These are phyloP conservation scores for Vitis labrusca DNA, from an alignment of 164 flowering plant genomes.

Conservation along the genomic window DNA sequence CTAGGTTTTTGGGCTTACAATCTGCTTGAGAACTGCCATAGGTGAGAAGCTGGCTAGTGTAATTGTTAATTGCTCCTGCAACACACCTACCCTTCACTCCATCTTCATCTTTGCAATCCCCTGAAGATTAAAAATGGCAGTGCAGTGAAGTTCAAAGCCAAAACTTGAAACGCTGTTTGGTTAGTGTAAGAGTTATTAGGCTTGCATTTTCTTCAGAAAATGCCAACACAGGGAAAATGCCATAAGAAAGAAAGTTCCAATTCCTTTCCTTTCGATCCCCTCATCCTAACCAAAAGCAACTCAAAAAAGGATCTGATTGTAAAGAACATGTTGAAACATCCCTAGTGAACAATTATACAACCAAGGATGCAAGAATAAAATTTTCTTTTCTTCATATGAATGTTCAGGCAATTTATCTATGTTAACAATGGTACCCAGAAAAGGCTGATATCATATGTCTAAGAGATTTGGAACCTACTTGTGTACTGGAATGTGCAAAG, in stretches of 20 bases:
- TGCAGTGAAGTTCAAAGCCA: not conserved
- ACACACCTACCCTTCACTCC: constrained; percentile 70
- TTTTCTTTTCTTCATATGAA: too few species aligned
- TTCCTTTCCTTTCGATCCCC: too few species aligned
- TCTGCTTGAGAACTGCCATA: constrained; percentile 37
- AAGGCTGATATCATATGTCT: not conserved
- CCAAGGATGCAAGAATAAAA: too few species aligned
- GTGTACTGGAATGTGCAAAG: constrained; percentile 64
- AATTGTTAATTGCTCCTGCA: constrained; percentile 81
- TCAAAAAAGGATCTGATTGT: too few species aligned
- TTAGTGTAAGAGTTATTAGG: too few species aligned
- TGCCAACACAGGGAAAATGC: too few species aligned
- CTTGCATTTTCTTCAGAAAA: too few species aligned
- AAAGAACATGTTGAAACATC: too few species aligned
- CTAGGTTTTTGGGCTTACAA: constrained; percentile 27
- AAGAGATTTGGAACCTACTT: constrained; percentile 36
- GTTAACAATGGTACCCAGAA: not conserved
- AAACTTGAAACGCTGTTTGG: not conserved
- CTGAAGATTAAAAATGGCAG: constrained; percentile 30
- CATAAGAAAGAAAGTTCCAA: too few species aligned
- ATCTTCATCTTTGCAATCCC: constrained; percentile 84
- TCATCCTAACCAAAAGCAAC: too few species aligned
- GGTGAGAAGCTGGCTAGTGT: constrained; percentile 75
- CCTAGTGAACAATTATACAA: too few species aligned
- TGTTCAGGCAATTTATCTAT: not conserved